phyloP scores from a whole-genome alignment of 2,329 filamentous ascomycete genomes.

The Coniochaeta sp. region DNA sequence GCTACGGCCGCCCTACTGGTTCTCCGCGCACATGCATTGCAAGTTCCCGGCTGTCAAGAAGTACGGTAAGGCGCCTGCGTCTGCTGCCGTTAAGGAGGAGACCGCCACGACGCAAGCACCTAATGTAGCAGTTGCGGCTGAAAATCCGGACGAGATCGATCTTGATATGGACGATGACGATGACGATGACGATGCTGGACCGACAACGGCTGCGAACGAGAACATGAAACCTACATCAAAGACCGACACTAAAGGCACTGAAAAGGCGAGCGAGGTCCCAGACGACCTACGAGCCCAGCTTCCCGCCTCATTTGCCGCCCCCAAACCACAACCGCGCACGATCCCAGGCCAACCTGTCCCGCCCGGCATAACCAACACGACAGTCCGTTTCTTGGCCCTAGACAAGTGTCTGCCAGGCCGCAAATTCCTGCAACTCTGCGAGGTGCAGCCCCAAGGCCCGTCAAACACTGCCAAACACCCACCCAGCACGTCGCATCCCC shows the following conservation, averaged over 20 bases:
- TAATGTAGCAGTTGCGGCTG: slow-evolving; percentile 7
- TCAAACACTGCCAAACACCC: slow-evolving; percentile 13
- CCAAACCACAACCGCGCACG: slow-evolving; percentile 19
- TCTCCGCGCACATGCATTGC: slow-evolving; percentile 86
- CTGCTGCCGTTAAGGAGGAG: slow-evolving; percentile 9
- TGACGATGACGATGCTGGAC: slow-evolving; percentile 17
- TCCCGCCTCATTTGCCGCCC: slow-evolving; percentile 63
- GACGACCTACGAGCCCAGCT: slow-evolving; percentile 65
- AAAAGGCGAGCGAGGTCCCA: slow-evolving; percentile 34
- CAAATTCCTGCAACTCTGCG: slow-evolving; percentile 74
- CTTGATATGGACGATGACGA: slow-evolving; percentile 55
- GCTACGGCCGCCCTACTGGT: slow-evolving; percentile 80
- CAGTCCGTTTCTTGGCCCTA: slow-evolving; percentile 78
- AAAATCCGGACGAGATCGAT: slow-evolving; percentile 64
- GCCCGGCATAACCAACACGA: slow-evolving; percentile 65
- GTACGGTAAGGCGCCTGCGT: slow-evolving; percentile 31
- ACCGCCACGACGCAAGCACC: slow-evolving; percentile 1
- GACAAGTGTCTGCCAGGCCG: slow-evolving; percentile 82
- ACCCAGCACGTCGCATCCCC: slow-evolving; percentile 25
- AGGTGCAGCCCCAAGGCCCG: slow-evolving; percentile 44
- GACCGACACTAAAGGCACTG: not conserved
- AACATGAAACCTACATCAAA: not conserved
- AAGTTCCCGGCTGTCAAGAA: slow-evolving; percentile 68
- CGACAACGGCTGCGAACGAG: slow-evolving; percentile 15
- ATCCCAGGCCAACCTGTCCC: slow-evolving; percentile 59